A percentile compares a stretch with the other conserved stretches of the same genome.
Conservation (phyloP, 2,329 filamentous ascomycete species). For the Nemania sp. region DNA sequence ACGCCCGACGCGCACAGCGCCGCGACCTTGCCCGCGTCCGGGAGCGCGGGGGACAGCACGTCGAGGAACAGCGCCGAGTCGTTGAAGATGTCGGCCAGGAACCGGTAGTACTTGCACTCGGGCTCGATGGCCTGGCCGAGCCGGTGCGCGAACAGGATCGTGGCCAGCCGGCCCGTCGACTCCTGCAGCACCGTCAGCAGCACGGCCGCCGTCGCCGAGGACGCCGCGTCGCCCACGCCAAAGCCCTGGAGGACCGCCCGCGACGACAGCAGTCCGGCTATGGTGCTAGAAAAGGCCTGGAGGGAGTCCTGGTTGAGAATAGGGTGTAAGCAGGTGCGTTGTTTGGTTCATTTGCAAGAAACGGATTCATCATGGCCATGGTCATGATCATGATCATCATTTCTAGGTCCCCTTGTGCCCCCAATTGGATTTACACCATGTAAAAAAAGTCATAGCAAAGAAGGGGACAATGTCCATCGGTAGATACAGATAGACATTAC, state of each 20-base stretch:
- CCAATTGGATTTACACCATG: background rate
- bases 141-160: slow-evolving; percentile 82
- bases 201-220: slow-evolving; percentile 79
- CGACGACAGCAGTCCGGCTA: slow-evolving; percentile 78
- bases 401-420: too few relatives aligned
- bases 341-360: too few relatives aligned
- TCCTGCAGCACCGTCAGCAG: slow-evolving; percentile 84
- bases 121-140: slow-evolving; percentile 84
- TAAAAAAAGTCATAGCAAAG: too few relatives aligned
- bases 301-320: slow-evolving; percentile 63
- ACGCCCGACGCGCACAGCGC: slow-evolving; percentile 57
- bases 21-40: slow-evolving; percentile 50
- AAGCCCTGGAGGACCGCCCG: slow-evolving; percentile 78
- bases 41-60: slow-evolving; percentile 74
- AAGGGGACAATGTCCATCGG: background rate
- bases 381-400: too few relatives aligned
- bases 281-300: slow-evolving; percentile 83
- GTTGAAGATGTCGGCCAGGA: slow-evolving; percentile 87
- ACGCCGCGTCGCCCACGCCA: slow-evolving; percentile 81
- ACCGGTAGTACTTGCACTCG: slow-evolving; percentile 87
- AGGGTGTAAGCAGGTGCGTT: background rate
- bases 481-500: background rate
- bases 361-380: too few relatives aligned
- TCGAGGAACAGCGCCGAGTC: slow-evolving; percentile 87
- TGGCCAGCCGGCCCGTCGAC: slow-evolving; percentile 78